A percentile compares a stretch with the other conserved stretches of the same genome.
Evolutionary conservation across 1,139 yeast genomes (phyloP).

Genomic region (Nakaseomyces uthaithaninus): DNA sequence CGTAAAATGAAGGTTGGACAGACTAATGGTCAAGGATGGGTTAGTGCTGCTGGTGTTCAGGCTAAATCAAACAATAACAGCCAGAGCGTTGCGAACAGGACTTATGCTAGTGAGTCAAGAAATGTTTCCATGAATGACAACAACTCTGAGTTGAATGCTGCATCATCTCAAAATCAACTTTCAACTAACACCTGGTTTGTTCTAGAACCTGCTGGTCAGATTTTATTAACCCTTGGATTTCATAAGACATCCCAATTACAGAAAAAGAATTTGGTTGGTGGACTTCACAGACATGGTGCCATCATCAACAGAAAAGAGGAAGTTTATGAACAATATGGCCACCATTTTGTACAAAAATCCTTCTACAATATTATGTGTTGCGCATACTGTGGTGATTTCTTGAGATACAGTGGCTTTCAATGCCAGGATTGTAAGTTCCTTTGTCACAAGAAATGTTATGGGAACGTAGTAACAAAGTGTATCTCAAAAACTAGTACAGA

Average conservation of each 20-base stretch:
- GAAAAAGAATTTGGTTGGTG: slow-evolving; percentile 40
- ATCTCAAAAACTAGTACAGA: slow-evolving; percentile 86
- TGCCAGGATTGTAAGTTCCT: slow-evolving; percentile 93
- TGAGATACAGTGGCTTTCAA: slow-evolving; percentile 89
- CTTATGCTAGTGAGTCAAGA: slow-evolving; percentile 8
- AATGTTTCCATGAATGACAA: slow-evolving; percentile 2
- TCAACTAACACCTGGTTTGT: slow-evolving; percentile 78
- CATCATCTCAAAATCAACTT: slow-evolving; percentile 14
- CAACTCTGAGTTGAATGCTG: slow-evolving; percentile 9
- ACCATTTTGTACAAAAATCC: slow-evolving; percentile 90
- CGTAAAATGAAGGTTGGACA: slow-evolving; percentile 82
- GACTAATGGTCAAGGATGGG: slow-evolving; percentile 74
- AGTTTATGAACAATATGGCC: slow-evolving; percentile 92
- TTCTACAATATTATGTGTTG: slow-evolving; percentile 95
- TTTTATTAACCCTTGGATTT: slow-evolving; percentile 67
- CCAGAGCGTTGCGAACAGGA: slow-evolving; percentile 5
- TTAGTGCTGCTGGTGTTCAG: slow-evolving; percentile 55
- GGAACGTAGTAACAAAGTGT: slow-evolving; percentile 91
- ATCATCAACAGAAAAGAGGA: slow-evolving; percentile 93
- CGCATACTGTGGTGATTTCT: slow-evolving; percentile 91
- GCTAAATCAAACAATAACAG: background rate
- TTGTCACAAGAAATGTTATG: slow-evolving; percentile 91
- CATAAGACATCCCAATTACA: slow-evolving; percentile 53
- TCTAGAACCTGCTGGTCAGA: slow-evolving; percentile 90
- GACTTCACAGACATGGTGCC: slow-evolving; percentile 95